Percentiles rank a stretch among this genome's conserved stretches.
Evolutionary conservation across 495 filamentous ascomycete species (phyloP).

Genomic region (Massariosphaeria phaeospora): DNA sequence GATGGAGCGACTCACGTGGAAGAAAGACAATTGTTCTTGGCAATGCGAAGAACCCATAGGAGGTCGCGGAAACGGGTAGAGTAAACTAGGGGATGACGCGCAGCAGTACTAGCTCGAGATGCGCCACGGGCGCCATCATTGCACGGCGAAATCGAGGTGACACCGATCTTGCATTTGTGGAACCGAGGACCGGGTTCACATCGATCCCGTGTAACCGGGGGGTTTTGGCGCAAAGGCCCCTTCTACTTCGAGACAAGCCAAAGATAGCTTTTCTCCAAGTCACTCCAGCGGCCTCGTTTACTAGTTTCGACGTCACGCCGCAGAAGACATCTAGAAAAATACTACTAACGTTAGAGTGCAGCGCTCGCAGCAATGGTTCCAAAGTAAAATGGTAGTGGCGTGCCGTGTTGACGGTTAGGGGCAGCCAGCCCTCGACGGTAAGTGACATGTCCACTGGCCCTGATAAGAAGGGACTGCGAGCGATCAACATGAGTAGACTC

Average conservation of each 20-base stretch:
- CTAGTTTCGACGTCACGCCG: background rate
- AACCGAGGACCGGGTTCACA: conserved; percentile 20
- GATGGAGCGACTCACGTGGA: conserved; percentile 16
- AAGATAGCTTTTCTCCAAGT: conserved; percentile 9
- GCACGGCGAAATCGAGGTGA: conserved; percentile 16
- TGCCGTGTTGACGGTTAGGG: too few species aligned
- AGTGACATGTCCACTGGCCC: too few species aligned
- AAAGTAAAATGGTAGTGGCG: too few species aligned
- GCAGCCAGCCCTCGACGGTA: too few species aligned
- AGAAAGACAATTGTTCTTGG: conserved; percentile 17
- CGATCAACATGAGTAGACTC: too few species aligned
- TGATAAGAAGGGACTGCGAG: too few species aligned
- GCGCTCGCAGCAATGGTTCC: too few species aligned
- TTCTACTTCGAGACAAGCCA: too few species aligned
- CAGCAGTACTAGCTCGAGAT: conserved; percentile 21
- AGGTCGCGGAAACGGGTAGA: conserved; percentile 10
- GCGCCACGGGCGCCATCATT: conserved; percentile 24
- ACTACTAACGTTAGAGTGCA: too few species aligned
- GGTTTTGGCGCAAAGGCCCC: background rate
- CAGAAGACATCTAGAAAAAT: too few species aligned
- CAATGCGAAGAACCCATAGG: background rate
- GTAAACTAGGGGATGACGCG: conserved; percentile 25
- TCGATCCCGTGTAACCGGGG: conserved; percentile 24
- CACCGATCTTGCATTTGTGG: conserved; percentile 24
- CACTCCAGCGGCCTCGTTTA: conserved; percentile 1